Base-by-base conservation (phyloP, 192 early-diverging fungal genomes). In the Entomortierella chlamydospora region DNA sequence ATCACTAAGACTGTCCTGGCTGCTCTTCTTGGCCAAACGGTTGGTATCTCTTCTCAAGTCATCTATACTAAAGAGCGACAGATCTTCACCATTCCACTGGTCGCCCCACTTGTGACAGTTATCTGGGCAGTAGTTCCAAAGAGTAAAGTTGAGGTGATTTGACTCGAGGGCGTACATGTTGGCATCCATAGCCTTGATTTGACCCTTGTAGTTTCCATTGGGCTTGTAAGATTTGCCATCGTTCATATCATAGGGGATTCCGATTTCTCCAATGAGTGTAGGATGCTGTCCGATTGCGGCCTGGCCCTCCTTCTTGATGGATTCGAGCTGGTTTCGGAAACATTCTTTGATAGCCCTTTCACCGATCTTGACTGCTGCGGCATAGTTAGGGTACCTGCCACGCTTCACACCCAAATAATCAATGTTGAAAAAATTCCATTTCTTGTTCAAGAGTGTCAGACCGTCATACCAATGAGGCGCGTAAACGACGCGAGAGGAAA, bases 381-480 rank as follows among this genome's bases (percentile, higher is more conserved):
- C 49, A 61, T 83, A 85, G 13, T 57, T 81, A 20, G 80, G 68
- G 47, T 87, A 89, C 34, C 84, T 84, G 39, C 88, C 88, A n/a
- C 87, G 72, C 59, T 83, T 87, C 25, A 90, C 63, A 0, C 87
- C 87, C 10, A 90, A 73, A 37, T 82, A 73, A 69, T 90, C 88
- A 49, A 90, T 45, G 25, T 90, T 90, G 51, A 81, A 89, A 64
- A 77, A 83, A 56, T 83, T 83, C 84, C 87, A 90, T 12, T 83
- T 74, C 76, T 89, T 90, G 60, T 87, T 86, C 12, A 87, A 65
- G 18, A 90, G 80, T 5, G 89, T 90, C 53, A 90, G 60, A 1
- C 88, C 89, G 55, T 85, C 88, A 45, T 90, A 90, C 85, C 85
- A 90, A 64, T 90, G 88, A 10, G 88, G 88, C 0, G 85, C 71